Base-by-base conservation (phyloP, 495 filamentous ascomycete genomes). In the Neurospora sp. region DNA sequence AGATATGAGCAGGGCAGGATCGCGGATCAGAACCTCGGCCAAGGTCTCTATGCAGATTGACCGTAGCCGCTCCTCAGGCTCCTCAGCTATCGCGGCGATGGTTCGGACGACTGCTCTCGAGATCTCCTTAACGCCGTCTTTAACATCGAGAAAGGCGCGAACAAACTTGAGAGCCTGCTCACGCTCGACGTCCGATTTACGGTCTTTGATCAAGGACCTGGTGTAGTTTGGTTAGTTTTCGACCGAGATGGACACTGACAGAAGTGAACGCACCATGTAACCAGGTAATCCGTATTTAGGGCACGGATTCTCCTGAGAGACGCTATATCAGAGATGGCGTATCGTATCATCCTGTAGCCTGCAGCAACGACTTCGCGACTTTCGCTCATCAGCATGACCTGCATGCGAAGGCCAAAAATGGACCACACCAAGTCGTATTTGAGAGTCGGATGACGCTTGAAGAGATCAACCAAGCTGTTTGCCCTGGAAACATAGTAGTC, bases 141-240 rank as follows among this genome's bases (percentile, higher is more conserved):
- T 97, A 76, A 99, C 93, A 76, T 98, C 96, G 35, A 99, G 85
- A 80, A 99, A 99, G 8, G 94, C 93, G 73, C 96, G 89, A 35
- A 98, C 93, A 82, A 99, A 98, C 80, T 99, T 99, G 75, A 99
- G 82, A 1, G 96, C 96, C 82, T 99, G 96, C 80, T 99, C 96
- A 69, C 96, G 90, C 83, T 99, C 96, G 62, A 99, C 93, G 79
- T 93, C 96, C 12, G 95, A 92, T 79, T 97, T 98, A 79, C 93
- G 92, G 79, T 98, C 95, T 79, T 98, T 98, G 75, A 95, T 92
- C 37, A 99, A 86, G 9, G 96, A 97, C 74, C 88, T 89, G 62
- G 31, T 18, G 72, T 38, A 70, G 18, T 5, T 41, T 39, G 16
- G 66, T 40, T 31, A 70, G 77, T 70, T 18, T 35, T 11, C 18